Percentiles rank a stretch among this genome's conserved stretches.
Conservation (phyloP, 83 land plant genomes). For the Picea abies region DNA sequence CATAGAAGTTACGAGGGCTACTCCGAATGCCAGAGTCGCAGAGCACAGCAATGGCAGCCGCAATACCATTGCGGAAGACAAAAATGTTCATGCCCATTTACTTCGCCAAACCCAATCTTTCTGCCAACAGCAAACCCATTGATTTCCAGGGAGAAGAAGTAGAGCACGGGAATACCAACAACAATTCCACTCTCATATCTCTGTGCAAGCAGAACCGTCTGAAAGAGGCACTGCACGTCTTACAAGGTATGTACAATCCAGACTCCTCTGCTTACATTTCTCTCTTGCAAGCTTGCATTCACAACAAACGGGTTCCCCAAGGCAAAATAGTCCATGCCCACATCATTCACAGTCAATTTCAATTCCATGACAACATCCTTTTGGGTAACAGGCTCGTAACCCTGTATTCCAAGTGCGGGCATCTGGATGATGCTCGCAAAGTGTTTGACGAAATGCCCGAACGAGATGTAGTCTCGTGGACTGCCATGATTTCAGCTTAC, state of each 20-base stretch:
- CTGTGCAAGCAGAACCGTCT: not conserved
- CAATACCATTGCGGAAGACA: no score
- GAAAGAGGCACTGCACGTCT: not conserved
- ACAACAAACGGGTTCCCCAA: not conserved
- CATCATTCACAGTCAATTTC: not conserved
- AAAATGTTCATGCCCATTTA: no score
- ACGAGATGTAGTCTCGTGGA: slow-evolving; percentile 61
- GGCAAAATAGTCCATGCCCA: not conserved
- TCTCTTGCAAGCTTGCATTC: not conserved
- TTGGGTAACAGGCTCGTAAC: not conserved
- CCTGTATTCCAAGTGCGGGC: slow-evolving; percentile 20
- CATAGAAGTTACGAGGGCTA: no score
- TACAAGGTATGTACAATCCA: not conserved
- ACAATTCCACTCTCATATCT: not conserved
- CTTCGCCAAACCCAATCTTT: no score
- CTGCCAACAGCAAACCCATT: no score
- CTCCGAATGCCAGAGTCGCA: no score
- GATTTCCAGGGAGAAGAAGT: no score
- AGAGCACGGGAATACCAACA: not conserved
- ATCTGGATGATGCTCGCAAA: slow-evolving; percentile 29
- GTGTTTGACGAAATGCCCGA: slow-evolving; percentile 42
- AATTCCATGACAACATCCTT: no score
- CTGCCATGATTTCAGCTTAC: slow-evolving; percentile 46
- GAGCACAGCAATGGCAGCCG: no score
- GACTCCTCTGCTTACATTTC: not conserved